Evolutionary conservation across 495 filamentous ascomycete genomes (phyloP).

Genomic region (Polyplosphaeria fusca): DNA sequence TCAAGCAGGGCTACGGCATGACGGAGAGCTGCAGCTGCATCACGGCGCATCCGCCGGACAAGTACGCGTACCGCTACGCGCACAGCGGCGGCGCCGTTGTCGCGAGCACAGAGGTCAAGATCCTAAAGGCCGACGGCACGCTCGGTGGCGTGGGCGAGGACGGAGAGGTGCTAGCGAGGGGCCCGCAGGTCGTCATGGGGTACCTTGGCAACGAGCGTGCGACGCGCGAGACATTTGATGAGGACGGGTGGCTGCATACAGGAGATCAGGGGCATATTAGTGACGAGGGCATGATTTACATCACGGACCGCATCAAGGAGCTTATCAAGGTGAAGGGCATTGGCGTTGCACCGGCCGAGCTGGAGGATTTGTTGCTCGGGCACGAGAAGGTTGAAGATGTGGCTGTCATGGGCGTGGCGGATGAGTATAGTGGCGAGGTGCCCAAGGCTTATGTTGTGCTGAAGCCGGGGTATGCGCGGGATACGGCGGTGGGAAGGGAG

Average conservation of each 20-base stretch:
- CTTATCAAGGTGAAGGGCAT: slow-evolving; percentile 75
- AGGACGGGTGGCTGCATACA: slow-evolving; percentile 61
- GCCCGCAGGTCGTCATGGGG: slow-evolving; percentile 58
- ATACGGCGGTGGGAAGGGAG: slow-evolving; percentile 42
- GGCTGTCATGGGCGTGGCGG: slow-evolving; percentile 57
- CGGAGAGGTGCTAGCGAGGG: slow-evolving; percentile 60
- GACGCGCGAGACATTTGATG: slow-evolving; percentile 58
- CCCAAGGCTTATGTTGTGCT: slow-evolving; percentile 63
- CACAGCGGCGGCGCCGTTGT: slow-evolving; percentile 59
- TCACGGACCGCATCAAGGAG: slow-evolving; percentile 75
- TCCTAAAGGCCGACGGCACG: slow-evolving; percentile 51
- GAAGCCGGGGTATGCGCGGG: slow-evolving; percentile 41
- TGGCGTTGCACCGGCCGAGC: slow-evolving; percentile 66
- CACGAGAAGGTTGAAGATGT: slow-evolving; percentile 58
- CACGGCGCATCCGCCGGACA: slow-evolving; percentile 53
- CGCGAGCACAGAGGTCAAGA: slow-evolving; percentile 59
- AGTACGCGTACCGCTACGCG: slow-evolving; percentile 55
- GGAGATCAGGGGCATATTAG: slow-evolving; percentile 64
- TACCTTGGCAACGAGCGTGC: slow-evolving; percentile 56
- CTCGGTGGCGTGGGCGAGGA: slow-evolving; percentile 49
- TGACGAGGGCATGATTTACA: slow-evolving; percentile 58
- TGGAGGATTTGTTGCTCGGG: slow-evolving; percentile 62
- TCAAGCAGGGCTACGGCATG: slow-evolving; percentile 69
- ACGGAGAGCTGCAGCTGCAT: slow-evolving; percentile 65
- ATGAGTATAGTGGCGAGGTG: slow-evolving; percentile 60